These are phyloP conservation scores for Wickerhamomyces sp. DNA, from an alignment of 1,139 yeast species.

Conservation along the genomic window DNA sequence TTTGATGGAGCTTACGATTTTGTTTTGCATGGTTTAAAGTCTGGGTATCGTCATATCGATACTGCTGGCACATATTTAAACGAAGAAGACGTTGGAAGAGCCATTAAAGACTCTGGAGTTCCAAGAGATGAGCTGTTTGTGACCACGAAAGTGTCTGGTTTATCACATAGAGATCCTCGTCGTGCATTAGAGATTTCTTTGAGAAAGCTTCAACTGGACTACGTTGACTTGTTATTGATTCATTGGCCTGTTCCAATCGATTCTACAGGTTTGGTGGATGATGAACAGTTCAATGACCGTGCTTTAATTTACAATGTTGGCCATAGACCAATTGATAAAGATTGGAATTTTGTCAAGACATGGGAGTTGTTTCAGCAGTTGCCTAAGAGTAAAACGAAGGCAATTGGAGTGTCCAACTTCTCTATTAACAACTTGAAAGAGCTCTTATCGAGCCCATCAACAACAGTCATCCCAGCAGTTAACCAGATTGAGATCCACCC, in stretches of 20 bases:
- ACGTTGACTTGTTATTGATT: constrained; percentile 75
- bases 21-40: constrained; percentile 56
- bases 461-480: constrained; percentile 57
- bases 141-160: constrained; percentile 76
- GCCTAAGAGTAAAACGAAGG: constrained; percentile 50
- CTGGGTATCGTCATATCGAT: constrained; percentile 78
- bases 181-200: constrained; percentile 60
- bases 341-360: constrained; percentile 42
- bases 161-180: constrained; percentile 40
- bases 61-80: constrained; percentile 68
- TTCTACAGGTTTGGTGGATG: constrained; percentile 27
- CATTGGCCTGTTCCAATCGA: constrained; percentile 77
- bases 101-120: constrained; percentile 60
- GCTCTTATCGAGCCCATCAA: constrained; percentile 46
- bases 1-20: constrained; percentile 52
- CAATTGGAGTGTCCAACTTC: constrained; percentile 81
- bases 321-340: not conserved
- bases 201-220: constrained; percentile 64
- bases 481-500: constrained; percentile 80
- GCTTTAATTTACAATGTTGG: not conserved
- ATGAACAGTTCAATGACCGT: not conserved
- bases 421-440: constrained; percentile 49
- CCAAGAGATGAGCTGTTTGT: constrained; percentile 69
- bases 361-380: constrained; percentile 65
- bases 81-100: constrained; percentile 64